Evolutionary conservation across 805 yeast species (phyloP), one percentile per base, ranked within the genome.

Genomic region (Myxozyma sirexii): DNA sequence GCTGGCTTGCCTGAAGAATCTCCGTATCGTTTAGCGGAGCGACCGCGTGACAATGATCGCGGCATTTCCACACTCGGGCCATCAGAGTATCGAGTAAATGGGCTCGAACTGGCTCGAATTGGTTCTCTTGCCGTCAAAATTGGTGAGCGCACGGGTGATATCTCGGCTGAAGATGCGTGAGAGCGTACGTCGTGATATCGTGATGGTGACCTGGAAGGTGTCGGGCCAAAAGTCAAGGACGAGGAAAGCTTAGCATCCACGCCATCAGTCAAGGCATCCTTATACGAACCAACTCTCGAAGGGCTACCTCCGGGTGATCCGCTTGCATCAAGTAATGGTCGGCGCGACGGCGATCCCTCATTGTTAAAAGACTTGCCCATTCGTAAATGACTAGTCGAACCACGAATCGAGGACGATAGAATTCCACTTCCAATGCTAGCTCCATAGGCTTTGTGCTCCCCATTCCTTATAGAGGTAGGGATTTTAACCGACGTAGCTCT

Each of bases 151-250:
- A 26, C 17, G 3, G 65, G 59, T 12, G 58, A 35, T 12, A 45
- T 31, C n/a, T 37, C 51, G 4, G 52, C 24, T n/a, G 60, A 45
- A 1, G 59, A 50, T 2, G 44, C 17, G 1, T 27, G 60, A 6
- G 65, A 58, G 31, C 43, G 37, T 19, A 53, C 60, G 26, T 61
- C 63, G 17, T 57, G 59, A 23, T 58, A 58, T 24, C 41, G 35
- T 13, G 63, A 61, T n/a, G 62, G 50, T 15, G 52, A 37, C 3
- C 52, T 27, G 4, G 59, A 59, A 1, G 48, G 3, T 19, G 21
- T 27, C 24, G 48, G 33, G 17, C 35, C 46, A 6, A 39, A 17
- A 15, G 17, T 23, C 19, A 29, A 17, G 19, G 54, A 42, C 41
- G 50, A 31, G 23, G 35, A 24, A 10, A 8, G 21, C 17, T n/a